Evolutionary conservation across 2,329 filamentous ascomycete species (phyloP).

Genomic region (Diaporthe humulicola): DNA sequence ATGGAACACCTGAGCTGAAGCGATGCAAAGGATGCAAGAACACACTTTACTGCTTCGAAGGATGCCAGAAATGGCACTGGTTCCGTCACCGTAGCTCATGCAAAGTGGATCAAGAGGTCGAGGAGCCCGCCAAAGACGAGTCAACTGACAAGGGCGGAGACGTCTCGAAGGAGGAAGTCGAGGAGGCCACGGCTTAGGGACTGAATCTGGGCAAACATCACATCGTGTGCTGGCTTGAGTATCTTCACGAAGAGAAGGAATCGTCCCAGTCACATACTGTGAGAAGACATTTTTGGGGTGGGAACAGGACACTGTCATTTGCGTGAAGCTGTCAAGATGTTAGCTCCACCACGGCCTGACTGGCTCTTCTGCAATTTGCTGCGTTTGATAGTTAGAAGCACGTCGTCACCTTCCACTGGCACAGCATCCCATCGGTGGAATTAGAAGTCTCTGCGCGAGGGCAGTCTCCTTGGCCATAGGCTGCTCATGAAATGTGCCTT

Average conservation of each 20-base stretch:
- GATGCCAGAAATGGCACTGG: conserved; percentile 20
- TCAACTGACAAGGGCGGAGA: neutral
- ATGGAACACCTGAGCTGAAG: neutral
- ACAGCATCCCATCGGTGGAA: neutral
- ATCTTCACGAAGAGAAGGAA: too few species aligned
- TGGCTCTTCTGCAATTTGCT: too few species aligned
- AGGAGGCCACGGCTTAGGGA: too few species aligned
- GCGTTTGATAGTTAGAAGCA: neutral
- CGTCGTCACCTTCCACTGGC: neutral
- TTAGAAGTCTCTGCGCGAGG: conserved; percentile 1
- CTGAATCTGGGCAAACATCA: neutral
- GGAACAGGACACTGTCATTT: neutral
- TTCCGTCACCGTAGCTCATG: neutral
- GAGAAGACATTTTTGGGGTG: neutral
- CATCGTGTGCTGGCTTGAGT: neutral
- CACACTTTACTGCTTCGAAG: conserved; percentile 9
- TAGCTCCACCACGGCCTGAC: neutral
- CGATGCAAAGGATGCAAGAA: conserved; percentile 14
- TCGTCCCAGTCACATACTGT: neutral
- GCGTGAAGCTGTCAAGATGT: neutral
- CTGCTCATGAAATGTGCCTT: neutral
- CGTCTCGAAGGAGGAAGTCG: neutral
- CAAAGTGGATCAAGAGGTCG: neutral
- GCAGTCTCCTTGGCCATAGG: neutral
- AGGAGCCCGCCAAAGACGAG: neutral